These are phyloP conservation scores for Davidsoniella eucalypti DNA, from an alignment of 2,329 filamentous ascomycete genomes.

Conservation along the genomic window DNA sequence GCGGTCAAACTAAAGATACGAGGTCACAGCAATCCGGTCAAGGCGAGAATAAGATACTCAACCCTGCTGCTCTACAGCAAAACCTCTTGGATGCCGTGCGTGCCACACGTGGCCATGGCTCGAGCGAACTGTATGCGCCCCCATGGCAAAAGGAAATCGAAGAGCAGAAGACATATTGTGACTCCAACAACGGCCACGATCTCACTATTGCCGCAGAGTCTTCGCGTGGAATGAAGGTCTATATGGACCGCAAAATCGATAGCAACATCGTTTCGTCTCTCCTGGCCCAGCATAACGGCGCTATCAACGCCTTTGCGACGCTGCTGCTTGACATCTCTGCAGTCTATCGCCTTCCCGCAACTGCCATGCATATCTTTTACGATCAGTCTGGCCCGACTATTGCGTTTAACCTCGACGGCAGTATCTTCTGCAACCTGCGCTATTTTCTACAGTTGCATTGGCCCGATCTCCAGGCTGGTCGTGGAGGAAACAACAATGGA, in stretches of 20 bases:
- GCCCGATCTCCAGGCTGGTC: slow-evolving; percentile 22
- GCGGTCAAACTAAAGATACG: background rate
- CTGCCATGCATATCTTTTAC: slow-evolving; percentile 72
- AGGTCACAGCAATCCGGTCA: slow-evolving; percentile 1
- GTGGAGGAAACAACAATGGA: slow-evolving; percentile 23
- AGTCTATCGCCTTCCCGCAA: slow-evolving; percentile 54
- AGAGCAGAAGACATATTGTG: slow-evolving; percentile 76
- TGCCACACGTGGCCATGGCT: slow-evolving; percentile 61
- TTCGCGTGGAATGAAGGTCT: slow-evolving; percentile 57
- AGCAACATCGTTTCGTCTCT: slow-evolving; percentile 29
- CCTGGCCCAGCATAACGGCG: slow-evolving; percentile 39
- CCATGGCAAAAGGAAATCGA: slow-evolving; percentile 54
- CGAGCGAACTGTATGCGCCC: slow-evolving; percentile 53
- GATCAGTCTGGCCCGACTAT: slow-evolving; percentile 67
- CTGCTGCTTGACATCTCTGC: slow-evolving; percentile 52
- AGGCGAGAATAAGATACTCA: slow-evolving; percentile 38
- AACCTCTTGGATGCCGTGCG: slow-evolving; percentile 65
- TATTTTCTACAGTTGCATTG: slow-evolving; percentile 73
- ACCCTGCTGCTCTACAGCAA: slow-evolving; percentile 44
- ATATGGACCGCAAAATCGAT: slow-evolving; percentile 41
- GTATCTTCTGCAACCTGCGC: slow-evolving; percentile 83
- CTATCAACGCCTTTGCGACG: slow-evolving; percentile 52
- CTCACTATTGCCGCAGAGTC: slow-evolving; percentile 55
- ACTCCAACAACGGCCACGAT: slow-evolving; percentile 57
- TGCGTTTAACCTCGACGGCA: slow-evolving; percentile 77